Evolutionary conservation across 2,329 filamentous ascomycete species (phyloP), one percentile per base, ranked within the genome.

Genomic region (Diaporthe eres): DNA sequence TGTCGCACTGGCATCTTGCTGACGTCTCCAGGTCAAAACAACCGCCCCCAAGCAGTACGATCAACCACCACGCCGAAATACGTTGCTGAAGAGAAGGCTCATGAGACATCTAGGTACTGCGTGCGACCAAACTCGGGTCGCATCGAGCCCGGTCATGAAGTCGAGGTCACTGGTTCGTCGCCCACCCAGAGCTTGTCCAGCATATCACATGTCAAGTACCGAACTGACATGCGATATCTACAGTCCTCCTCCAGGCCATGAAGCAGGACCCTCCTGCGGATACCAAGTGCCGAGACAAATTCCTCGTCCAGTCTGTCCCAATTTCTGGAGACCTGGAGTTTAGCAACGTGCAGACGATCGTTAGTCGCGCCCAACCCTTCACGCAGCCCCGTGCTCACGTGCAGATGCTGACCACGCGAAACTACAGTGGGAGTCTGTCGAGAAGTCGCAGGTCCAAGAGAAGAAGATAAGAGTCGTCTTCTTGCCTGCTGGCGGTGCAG

Each of bases 1-100:
- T 42, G 65, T 70, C 34, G 49, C 65, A 70, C 42, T 15, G 49
- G n/a, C 15, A 28, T 78, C 31, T 70, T 37, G 58, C 83, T 86
- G 78, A 85, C 80, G 71, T 63, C 75, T 57, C 47, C 80, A 98
- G 95, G 97, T 99, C 86, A 99, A 99, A 92, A 99, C 97, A 67
- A 99, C 97, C 78, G 97, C 97, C 68, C 97, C 97, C 47, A 98
- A 98, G 88, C 97, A 98, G 96, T 99, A 94, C 83, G 94, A 85
- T 78, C 79, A 77, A 77, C 70, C 77, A 74, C 80, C 39, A 7
- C 61, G 42, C 77, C 49, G 68, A 72, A 49, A 70, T 61, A 49
- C 80, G 72, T 80, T 78, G 63, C 74, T 65, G 68, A 37, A 37
- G 49, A 65, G 63, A 49, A 77, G 68, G 75, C 79, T 83, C 75